A percentile compares a stretch with the other conserved stretches of the same genome.
These are phyloP conservation scores for Limtongozyma cylindracea DNA, from an alignment of 805 yeast genomes.

Conservation along the genomic window DNA sequence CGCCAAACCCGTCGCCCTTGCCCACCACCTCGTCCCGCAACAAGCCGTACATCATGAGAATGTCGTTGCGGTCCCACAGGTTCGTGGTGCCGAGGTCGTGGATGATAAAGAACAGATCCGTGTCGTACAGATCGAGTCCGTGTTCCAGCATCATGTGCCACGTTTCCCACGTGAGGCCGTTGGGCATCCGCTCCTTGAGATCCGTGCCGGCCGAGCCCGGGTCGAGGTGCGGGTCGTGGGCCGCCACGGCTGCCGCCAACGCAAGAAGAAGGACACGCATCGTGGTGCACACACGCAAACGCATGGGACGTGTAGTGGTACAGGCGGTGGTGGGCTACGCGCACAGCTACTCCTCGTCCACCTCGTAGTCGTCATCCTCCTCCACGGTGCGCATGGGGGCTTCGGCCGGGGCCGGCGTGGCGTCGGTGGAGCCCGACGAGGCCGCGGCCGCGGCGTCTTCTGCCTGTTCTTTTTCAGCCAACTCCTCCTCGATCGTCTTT, in stretches of 20 bases:
- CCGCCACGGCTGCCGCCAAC: too few species aligned
- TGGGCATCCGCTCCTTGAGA: too few species aligned
- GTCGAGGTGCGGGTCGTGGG: too few species aligned
- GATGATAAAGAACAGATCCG: conserved; percentile 50
- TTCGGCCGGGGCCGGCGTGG: too few species aligned
- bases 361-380: conserved; percentile 20
- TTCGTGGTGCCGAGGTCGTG: conserved; percentile 53
- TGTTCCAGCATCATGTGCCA: conserved; percentile 91
- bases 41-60: conserved; percentile 63
- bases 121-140: conserved; percentile 45
- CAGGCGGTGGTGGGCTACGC: too few species aligned
- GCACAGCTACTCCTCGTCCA: conserved; percentile 8
- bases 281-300: too few species aligned
- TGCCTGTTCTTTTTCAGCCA: conserved; percentile 8
- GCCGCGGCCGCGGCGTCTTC: conserved; percentile 5
- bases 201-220: too few species aligned
- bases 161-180: conserved; percentile 46
- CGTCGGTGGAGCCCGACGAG: too few species aligned
- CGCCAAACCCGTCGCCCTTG: conserved; percentile 76
- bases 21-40: conserved; percentile 52
- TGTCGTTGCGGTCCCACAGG: conserved; percentile 29
- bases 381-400: conserved; percentile 19
- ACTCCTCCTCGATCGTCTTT: conserved; percentile 4
- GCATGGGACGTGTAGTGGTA: too few species aligned
- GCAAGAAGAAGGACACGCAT: too few species aligned